These are phyloP conservation scores for Russula ochroleuca DNA, from an alignment of 768 basidiomycete genomes.

Conservation along the genomic window DNA sequence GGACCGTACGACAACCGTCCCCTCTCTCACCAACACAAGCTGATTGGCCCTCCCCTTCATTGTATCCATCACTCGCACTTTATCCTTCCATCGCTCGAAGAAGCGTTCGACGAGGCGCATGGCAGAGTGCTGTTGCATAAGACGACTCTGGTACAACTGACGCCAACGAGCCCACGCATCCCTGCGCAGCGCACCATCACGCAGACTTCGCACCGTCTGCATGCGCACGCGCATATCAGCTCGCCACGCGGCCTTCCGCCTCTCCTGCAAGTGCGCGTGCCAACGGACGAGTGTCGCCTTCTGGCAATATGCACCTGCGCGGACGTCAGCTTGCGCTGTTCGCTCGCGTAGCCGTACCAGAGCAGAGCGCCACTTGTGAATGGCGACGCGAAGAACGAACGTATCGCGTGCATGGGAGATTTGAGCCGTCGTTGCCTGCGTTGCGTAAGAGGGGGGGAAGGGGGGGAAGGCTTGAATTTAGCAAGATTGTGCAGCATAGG, in stretches of 20 bases:
- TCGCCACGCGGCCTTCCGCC: conserved; percentile 56
- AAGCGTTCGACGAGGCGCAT: conserved; percentile 42
- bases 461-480: not conserved
- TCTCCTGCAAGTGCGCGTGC: conserved; percentile 51
- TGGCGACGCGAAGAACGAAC: conserved; percentile 52
- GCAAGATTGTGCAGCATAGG: conserved; percentile 3
- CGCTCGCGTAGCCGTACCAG: conserved; percentile 38
- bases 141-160: conserved; percentile 47
- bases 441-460: not conserved
- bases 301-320: conserved; percentile 45
- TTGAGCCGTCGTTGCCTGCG: conserved; percentile 67
- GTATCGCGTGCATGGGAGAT: conserved; percentile 64
- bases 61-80: conserved; percentile 39
- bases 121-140: conserved; percentile 50
- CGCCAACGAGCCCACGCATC: conserved; percentile 68
- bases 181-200: conserved; percentile 49
- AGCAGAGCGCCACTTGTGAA: conserved; percentile 59
- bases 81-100: conserved; percentile 52
- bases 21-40: conserved; percentile 34
- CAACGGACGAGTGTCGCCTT: conserved; percentile 46
- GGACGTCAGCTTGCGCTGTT: conserved; percentile 41
- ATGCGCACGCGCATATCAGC: conserved; percentile 69
- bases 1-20: conserved; percentile 37
- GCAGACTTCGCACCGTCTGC: conserved; percentile 53
- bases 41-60: conserved; percentile 50